Base-by-base conservation (phyloP, 768 basidiomycete species). In the Termitomyces sp. region DNA sequence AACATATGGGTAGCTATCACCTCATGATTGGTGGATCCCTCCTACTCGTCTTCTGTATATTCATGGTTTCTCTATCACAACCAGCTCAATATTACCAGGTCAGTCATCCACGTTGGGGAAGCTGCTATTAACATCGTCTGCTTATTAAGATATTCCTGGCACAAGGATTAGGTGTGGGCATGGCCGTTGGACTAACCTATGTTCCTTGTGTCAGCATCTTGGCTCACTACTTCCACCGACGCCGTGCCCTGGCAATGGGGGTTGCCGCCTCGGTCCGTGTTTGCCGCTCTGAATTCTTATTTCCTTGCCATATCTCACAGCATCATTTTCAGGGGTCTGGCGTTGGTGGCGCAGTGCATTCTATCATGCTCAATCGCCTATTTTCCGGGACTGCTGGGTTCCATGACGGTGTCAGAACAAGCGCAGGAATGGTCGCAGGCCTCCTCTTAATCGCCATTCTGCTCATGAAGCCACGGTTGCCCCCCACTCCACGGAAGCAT, bases 341-440 rank as follows among this genome's bases (percentile, higher is more conserved):
- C 18, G 65, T 84, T 15, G 86, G 87, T 3, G 84, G 82, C 12
- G 74, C 81, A 24, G 63, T 87, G 9, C 83, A 85, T 57, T 82
- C 84, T 2, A 84, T 86, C 62, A 77, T 86, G 73, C 71, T 89
- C 22, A 87, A 88, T 64, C 73, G 77, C 39, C 68, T 76, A 58
- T 77, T 80, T 57, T 69, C 79, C 55, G 76, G 77, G 4, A 62
- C 61, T 3, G 70, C 78, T 16, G 83, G 86, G 3, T 73, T 84
- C 77, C 83, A 71, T 80, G 67, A 69, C 31, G 74, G 75, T 20
- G 75, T 77, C 12, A 71, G 77, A 10, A 69, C 68, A 24, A 77
- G 73, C 37, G 76, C 75, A 6, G 75, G 66, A 8, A 63, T 81
- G 42, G 39, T 72, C 24, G 66, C 64, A 4, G 62, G 58, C 12